Evolutionary conservation across 2,329 filamentous ascomycete genomes (phyloP), one percentile per base, ranked within the genome.

Genomic region (Cercospora sesami): DNA sequence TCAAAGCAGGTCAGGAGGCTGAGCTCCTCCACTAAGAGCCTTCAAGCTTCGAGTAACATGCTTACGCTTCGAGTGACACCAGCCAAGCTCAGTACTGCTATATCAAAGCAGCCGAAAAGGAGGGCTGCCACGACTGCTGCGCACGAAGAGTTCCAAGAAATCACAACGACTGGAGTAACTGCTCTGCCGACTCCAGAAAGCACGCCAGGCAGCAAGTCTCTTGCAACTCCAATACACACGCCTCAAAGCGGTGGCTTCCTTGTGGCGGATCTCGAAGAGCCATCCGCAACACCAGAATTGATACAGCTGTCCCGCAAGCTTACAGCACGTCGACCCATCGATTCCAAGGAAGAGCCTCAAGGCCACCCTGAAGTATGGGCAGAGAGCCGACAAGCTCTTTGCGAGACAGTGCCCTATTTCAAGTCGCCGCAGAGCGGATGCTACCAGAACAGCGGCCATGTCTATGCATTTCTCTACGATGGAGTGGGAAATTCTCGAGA

Each of bases 341-440:
- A n/a, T 1, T 55, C 55, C 8, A 79, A 79, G 65, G 78, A 79
- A 6, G 59, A 72, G 4, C 78, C 82, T 6, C 58, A 63, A 18
- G 76, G 77, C 18, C 67, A 76, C 18, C 86, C 87, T 6, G 77
- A 80, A 10, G 84, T 87, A 0, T 90, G 87, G 86, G 83, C 88
- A 0, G 80, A 86, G 5, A 80, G 79, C 39, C 83, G 90, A 4
- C 85, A 88, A 66, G 84, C 85, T 14, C 79, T 93, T 0, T 90
- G 86, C 71, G 88, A 91, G 73, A 83, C 88, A 0, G 74, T 91
- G 0, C 83, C 85, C 0, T 90, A 88, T 78, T 92, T 87, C 77
- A 85, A 83, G 14, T 79, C 85, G 1, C 86, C 87, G 42, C 86
- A 92, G 71, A 83, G 86, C 1, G 87, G 87, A 5, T 80, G 84